Base-by-base conservation (phyloP, 2,329 filamentous ascomycete genomes). In the Cladobotryum mycophilum region DNA sequence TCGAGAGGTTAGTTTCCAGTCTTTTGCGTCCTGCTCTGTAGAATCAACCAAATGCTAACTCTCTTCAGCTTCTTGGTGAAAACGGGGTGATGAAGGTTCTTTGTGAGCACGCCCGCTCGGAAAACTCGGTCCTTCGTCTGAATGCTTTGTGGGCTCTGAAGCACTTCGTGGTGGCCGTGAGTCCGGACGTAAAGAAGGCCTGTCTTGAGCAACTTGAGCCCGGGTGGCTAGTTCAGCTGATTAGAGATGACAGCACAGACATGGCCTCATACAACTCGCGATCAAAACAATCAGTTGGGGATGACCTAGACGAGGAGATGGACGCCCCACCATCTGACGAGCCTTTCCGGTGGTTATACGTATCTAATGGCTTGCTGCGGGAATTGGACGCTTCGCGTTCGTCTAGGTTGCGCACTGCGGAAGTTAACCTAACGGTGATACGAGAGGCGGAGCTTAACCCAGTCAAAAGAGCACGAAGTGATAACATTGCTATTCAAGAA, bases 101-200 rank as follows among this genome's bases (percentile, higher is more conserved):
- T 1, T 95, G 90, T 62, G 81, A 88, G 58, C 88, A 96, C 64
- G 89, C 91, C 1, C 88, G 88, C 65, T 93, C 88, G 1, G 77
- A 80, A 43, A 88, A 92, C 61, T 80, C 86, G n/a, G 81, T 84
- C 43, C 74, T 97, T 48, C 82, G 89, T 20, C 76, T 95, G 22
- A 90, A 93, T 60, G 90, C 91, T 18, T 70, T 99, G 2, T 99
- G 93, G 92, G 89, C 90, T 5, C 72, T 99, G 52, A 97, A 97
- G 64, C 89, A 97, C 68, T 78, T 96, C 45, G 85, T 95, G 3
- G 79, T 87, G 55, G 84, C 82, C 18, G 81, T 87, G 5, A 78
- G 79, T 15, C 82, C 85, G 41, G 79, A 85, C 12, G 73, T 88
- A 57, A 95, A 93, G 68, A 85, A 86, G 60, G 78, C 80, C 44